A percentile compares a stretch with the other conserved stretches of the same genome.
These are phyloP conservation scores for Lasiosphaeria miniovina DNA, from an alignment of 495 filamentous ascomycete species.

Conservation along the genomic window DNA sequence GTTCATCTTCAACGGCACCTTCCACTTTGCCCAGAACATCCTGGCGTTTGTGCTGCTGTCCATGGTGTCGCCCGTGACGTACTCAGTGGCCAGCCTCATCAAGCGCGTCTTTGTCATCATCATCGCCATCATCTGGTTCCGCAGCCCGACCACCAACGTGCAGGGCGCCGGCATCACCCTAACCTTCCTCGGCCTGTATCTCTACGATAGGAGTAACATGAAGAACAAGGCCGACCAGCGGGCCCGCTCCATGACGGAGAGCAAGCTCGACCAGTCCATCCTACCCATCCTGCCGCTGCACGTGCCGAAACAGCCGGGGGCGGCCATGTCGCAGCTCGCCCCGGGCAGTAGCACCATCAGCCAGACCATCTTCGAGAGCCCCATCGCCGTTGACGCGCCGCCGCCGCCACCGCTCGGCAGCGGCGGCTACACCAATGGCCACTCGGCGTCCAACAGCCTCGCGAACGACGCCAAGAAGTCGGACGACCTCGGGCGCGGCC, in stretches of 20 bases:
- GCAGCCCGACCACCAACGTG: constrained; percentile 74
- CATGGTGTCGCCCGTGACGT: constrained; percentile 92
- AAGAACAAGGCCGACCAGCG: constrained; percentile 79
- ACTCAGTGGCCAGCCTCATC: constrained; percentile 90
- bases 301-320: constrained; percentile 17
- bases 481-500: constrained; percentile 49
- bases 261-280: constrained; percentile 50
- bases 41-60: constrained; percentile 88
- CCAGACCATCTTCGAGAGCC: constrained; percentile 36
- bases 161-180: constrained; percentile 83
- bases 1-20: constrained; percentile 94
- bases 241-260: constrained; percentile 48
- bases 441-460: constrained; percentile 7
- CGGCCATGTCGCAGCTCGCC: background rate
- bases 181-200: constrained; percentile 89
- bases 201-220: constrained; percentile 91
- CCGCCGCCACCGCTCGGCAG: constrained; percentile 31
- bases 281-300: constrained; percentile 77
- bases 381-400: constrained; percentile 18
- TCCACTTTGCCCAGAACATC: constrained; percentile 96
- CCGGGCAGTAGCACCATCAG: constrained; percentile 2
- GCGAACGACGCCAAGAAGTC: constrained; percentile 55
- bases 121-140: constrained; percentile 95
- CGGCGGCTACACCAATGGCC: constrained; percentile 12
- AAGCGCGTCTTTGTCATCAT: constrained; percentile 97